phyloP scores from a whole-genome alignment of 2,329 filamentous ascomycete species.

The Aspergillus jensenii region DNA sequence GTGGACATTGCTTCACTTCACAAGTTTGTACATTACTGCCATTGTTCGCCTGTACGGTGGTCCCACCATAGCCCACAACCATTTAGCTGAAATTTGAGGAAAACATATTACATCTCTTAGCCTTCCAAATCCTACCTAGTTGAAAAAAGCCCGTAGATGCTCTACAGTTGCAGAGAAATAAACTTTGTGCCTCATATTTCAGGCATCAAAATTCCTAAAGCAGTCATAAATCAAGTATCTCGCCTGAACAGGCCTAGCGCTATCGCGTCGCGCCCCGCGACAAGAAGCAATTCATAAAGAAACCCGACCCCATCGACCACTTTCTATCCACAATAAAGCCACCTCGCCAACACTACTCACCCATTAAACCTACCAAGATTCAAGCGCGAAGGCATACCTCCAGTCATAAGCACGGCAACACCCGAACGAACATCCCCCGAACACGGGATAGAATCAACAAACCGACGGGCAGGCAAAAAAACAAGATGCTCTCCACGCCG shows the following conservation, averaged over 20 bases:
- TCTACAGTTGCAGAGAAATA: no score
- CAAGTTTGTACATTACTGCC: not conserved
- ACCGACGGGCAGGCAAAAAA: not conserved
- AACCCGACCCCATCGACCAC: not conserved
- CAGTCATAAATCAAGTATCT: constrained; percentile 19
- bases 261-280: constrained; percentile 28
- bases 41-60: not conserved
- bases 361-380: not conserved
- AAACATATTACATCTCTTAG: not conserved
- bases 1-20: not conserved
- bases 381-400: not conserved
- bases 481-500: not conserved
- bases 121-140: not conserved
- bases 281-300: not conserved
- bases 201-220: not conserved
- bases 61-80: no score
- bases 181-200: no score
- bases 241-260: constrained; percentile 31
- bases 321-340: no score
- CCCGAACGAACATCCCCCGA: no score
- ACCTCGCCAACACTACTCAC: not conserved
- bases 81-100: no score
- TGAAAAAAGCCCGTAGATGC: no score
- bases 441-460: no score
- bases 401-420: no score